Evolutionary conservation across 768 basidiomycete genomes (phyloP).

Genomic region (Lactarius sp.): DNA sequence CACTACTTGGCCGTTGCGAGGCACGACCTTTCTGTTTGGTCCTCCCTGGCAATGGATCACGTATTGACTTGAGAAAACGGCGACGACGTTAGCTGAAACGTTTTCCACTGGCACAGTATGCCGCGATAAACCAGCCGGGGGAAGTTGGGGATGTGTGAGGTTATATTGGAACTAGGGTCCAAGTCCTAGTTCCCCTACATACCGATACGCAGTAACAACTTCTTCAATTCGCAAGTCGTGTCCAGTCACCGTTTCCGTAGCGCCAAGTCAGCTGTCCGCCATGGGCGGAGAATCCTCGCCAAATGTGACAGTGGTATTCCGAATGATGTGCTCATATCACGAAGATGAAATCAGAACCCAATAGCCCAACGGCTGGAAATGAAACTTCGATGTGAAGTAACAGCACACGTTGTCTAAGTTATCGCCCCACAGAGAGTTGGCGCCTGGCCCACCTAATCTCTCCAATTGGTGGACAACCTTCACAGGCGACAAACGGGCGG

Average conservation of each 20-base stretch:
- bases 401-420: neutral
- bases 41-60: neutral
- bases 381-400: neutral
- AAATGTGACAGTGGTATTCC: neutral
- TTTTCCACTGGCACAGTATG: neutral
- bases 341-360: neutral
- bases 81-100: neutral
- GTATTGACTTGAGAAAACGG: neutral
- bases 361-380: neutral
- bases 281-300: neutral
- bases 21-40: constrained; percentile 2
- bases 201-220: neutral
- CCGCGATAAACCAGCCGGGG: neutral
- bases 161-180: neutral
- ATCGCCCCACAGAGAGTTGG: neutral
- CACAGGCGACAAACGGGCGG: neutral
- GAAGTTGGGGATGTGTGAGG: neutral
- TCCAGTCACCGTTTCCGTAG: neutral
- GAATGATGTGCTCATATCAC: neutral
- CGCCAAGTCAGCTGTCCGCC: neutral
- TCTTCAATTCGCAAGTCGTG: neutral
- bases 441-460: constrained; percentile 3
- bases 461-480: neutral
- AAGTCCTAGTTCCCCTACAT: neutral
- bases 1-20: constrained; percentile 1